Percentiles rank a stretch among this genome's conserved stretches.
These are phyloP conservation scores for Cyberlindnera saturnus DNA, from an alignment of 805 yeast species.

Conservation along the genomic window DNA sequence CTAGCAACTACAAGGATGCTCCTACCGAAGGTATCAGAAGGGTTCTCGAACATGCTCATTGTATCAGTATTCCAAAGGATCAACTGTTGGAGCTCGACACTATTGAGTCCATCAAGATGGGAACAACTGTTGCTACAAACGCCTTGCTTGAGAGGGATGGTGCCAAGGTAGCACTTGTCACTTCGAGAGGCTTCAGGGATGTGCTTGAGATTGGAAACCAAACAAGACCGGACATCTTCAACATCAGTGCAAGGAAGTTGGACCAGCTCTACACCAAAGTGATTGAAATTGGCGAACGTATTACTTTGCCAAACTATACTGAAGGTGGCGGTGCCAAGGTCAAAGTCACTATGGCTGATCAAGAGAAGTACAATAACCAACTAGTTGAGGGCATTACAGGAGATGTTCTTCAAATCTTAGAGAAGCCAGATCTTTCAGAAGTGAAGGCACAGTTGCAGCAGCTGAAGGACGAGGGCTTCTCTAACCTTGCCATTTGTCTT, in stretches of 20 bases:
- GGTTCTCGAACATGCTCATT: slow-evolving; percentile 36
- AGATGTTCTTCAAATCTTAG: slow-evolving; percentile 35
- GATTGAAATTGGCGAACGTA: slow-evolving; percentile 44
- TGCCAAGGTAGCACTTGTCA: slow-evolving; percentile 38
- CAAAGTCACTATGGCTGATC: slow-evolving; percentile 26
- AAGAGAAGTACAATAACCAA: slow-evolving; percentile 28
- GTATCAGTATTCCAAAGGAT: slow-evolving; percentile 27
- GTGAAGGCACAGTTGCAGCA: slow-evolving; percentile 36
- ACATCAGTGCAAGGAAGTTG: slow-evolving; percentile 44
- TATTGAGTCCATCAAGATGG: slow-evolving; percentile 39
- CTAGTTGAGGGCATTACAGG: slow-evolving; percentile 35
- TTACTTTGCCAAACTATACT: slow-evolving; percentile 52
- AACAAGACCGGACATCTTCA: slow-evolving; percentile 46
- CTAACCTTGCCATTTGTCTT: slow-evolving; percentile 66
- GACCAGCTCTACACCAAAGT: slow-evolving; percentile 61
- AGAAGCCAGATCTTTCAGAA: slow-evolving; percentile 30
- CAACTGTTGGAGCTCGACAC: slow-evolving; percentile 28
- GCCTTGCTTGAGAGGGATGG: slow-evolving; percentile 49
- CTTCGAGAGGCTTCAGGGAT: slow-evolving; percentile 47
- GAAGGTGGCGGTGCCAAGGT: slow-evolving; percentile 37
- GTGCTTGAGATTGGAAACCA: slow-evolving; percentile 45
- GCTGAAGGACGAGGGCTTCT: slow-evolving; percentile 51
- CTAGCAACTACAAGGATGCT: slow-evolving; percentile 41
- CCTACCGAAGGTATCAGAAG: slow-evolving; percentile 46
- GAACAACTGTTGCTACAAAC: slow-evolving; percentile 50